These are phyloP conservation scores for Aspergillus ruber DNA, from an alignment of 2,329 filamentous ascomycete species.

Conservation along the genomic window DNA sequence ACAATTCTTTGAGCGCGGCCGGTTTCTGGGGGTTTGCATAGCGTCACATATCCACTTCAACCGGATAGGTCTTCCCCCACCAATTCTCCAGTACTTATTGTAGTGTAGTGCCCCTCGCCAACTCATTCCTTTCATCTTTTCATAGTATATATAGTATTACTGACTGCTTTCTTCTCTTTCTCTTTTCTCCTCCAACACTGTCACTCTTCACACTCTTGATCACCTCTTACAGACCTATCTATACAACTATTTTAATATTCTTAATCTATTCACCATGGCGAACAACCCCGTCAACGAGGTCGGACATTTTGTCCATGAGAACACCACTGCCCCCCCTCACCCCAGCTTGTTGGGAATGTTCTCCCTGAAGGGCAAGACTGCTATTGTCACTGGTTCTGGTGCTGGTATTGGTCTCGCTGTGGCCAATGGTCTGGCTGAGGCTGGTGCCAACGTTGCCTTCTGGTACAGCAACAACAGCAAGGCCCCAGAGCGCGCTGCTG, in stretches of 20 bases:
- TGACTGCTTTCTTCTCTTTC: neutral
- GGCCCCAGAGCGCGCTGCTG: conserved; percentile 54
- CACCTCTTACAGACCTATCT: neutral
- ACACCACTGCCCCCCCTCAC: conserved; percentile 43
- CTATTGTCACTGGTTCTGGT: conserved; percentile 63
- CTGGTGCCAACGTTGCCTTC: conserved; percentile 64
- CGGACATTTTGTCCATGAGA: conserved; percentile 53
- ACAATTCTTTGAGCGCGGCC: neutral
- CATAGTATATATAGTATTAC: neutral
- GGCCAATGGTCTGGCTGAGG: conserved; percentile 60
- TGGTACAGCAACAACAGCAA: conserved; percentile 67
- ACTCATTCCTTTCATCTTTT: neutral
- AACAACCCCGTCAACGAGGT: conserved; percentile 28
- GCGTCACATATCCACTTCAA: conserved; percentile 10
- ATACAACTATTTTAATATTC: neutral
- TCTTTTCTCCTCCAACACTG: neutral
- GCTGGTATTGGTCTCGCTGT: conserved; percentile 63
- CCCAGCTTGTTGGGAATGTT: conserved; percentile 57
- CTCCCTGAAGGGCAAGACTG: conserved; percentile 63
- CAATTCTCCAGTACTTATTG: neutral
- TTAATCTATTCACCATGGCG: conserved; percentile 22
- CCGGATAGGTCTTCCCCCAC: conserved; percentile 3
- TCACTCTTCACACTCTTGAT: too few species aligned
- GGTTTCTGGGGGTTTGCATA: conserved; percentile 7
- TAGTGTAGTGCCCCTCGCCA: neutral